Conservation (phyloP, 2,329 filamentous ascomycete genomes). For the Colletotrichum eremochloae region DNA sequence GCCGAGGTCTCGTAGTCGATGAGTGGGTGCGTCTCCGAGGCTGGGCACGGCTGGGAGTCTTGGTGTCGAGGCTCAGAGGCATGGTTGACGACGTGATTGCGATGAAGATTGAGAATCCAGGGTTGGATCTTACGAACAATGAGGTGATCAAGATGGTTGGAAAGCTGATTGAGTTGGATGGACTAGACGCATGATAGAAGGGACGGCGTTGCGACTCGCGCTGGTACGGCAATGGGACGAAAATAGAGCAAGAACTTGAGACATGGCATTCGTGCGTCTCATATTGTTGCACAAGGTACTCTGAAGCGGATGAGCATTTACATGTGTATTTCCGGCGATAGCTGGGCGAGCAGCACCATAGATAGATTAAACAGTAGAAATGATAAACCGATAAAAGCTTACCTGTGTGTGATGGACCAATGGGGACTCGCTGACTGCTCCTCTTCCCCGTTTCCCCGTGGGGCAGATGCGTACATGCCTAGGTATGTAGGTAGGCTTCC, state of each 20-base stretch:
- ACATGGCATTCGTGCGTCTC: conserved; percentile 7
- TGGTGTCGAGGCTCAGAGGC: conserved; percentile 84
- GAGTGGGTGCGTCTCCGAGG: conserved; percentile 89
- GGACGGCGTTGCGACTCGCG: background rate
- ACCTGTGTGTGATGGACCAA: background rate
- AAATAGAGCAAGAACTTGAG: conserved; percentile 6
- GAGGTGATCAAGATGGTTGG: conserved; percentile 84
- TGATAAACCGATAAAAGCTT: background rate
- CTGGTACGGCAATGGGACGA: background rate
- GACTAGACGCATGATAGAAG: conserved; percentile 73
- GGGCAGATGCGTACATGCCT: no score
- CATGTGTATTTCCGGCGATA: background rate
- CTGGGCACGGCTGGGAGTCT: conserved; percentile 94
- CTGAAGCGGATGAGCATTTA: background rate
- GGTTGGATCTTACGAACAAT: conserved; percentile 67
- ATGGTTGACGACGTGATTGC: conserved; percentile 91
- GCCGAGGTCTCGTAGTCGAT: conserved; percentile 89
- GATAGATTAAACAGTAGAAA: background rate
- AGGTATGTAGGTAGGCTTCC: background rate
- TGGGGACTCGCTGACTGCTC: background rate
- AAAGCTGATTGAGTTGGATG: conserved; percentile 89
- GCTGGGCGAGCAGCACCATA: background rate
- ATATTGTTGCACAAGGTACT: background rate
- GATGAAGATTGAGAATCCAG: conserved; percentile 82
- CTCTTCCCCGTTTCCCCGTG: background rate